Percentiles rank a stretch among this genome's conserved stretches.
These are phyloP conservation scores for Spergularia azorica DNA, from an alignment of 179 eudicot genomes.

Conservation along the genomic window DNA sequence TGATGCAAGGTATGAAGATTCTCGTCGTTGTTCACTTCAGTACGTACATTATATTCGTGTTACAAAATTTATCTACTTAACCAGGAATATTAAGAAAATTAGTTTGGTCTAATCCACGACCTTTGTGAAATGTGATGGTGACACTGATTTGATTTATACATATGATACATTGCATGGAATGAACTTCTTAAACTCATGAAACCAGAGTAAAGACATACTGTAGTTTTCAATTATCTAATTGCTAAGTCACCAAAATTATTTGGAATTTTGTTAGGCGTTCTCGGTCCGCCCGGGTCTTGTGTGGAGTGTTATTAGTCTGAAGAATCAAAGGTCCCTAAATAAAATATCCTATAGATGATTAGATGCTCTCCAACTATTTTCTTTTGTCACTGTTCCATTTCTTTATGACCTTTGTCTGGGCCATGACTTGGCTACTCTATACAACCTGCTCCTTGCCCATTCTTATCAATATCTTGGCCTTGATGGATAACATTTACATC, in stretches of 20 bases:
- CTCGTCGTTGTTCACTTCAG: slow-evolving; percentile 12
- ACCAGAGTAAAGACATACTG: not conserved
- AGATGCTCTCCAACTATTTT: slow-evolving; percentile 22
- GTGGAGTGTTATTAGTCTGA: not conserved
- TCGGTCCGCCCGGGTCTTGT: not conserved
- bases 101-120: not conserved
- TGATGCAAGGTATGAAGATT: slow-evolving; percentile 20
- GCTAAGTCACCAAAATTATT: not conserved
- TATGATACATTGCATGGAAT: slow-evolving; percentile 6
- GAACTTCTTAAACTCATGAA: not conserved
- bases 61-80: not conserved
- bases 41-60: not conserved
- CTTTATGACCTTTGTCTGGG: slow-evolving; percentile 23
- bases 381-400: slow-evolving; percentile 19
- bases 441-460: slow-evolving; percentile 25
- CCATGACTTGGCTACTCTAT: slow-evolving; percentile 13
- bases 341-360: not conserved
- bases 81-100: not conserved
- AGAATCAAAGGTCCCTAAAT: not conserved
- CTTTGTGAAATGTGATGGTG: not conserved
- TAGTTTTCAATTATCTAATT: not conserved
- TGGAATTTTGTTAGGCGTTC: not conserved
- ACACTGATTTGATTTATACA: not conserved
- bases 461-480: slow-evolving; percentile 22
- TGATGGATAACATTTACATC: slow-evolving; percentile 9